Conservation (phyloP, 192 early-diverging fungal species). For the Linnemannia elongata region DNA sequence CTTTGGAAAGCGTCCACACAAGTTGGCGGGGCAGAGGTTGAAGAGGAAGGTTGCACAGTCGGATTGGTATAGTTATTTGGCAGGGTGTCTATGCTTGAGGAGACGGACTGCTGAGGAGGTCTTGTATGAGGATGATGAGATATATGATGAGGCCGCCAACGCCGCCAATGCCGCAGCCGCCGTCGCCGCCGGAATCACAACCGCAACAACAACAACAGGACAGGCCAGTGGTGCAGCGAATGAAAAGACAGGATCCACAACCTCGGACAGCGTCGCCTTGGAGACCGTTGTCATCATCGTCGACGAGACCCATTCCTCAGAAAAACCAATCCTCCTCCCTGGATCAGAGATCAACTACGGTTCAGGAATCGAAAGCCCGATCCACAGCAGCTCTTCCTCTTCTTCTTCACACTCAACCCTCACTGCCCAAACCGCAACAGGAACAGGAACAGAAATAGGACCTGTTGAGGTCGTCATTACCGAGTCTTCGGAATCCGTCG, state of each 20-base stretch:
- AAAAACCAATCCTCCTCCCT: not conserved
- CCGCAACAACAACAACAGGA: not conserved
- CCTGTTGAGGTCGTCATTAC: not conserved
- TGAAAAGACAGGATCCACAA: not conserved
- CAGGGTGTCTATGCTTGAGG: slow-evolving; percentile 26
- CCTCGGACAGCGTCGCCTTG: not conserved
- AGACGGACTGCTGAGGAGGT: slow-evolving; percentile 33
- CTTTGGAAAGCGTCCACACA: slow-evolving; percentile 41
- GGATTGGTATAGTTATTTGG: slow-evolving; percentile 30
- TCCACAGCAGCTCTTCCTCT: not conserved
- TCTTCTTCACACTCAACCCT: not conserved
- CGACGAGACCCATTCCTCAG: not conserved
- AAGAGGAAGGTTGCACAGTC: not conserved
- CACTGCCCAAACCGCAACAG: not conserved
- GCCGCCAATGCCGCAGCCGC: not conserved
- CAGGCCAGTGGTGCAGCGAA: not conserved
- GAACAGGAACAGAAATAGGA: too few relatives aligned
- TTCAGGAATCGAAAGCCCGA: not conserved
- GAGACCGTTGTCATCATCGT: not conserved
- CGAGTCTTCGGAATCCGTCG: not conserved
- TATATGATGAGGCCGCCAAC: not conserved
- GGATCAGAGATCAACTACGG: not conserved
- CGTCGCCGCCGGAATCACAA: not conserved
- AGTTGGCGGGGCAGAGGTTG: slow-evolving; percentile 14
- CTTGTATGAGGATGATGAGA: slow-evolving; percentile 7